A percentile compares a stretch with the other conserved stretches of the same genome.
Conservation (phyloP, 805 yeast species). For the Monosporozyma aerobia region DNA sequence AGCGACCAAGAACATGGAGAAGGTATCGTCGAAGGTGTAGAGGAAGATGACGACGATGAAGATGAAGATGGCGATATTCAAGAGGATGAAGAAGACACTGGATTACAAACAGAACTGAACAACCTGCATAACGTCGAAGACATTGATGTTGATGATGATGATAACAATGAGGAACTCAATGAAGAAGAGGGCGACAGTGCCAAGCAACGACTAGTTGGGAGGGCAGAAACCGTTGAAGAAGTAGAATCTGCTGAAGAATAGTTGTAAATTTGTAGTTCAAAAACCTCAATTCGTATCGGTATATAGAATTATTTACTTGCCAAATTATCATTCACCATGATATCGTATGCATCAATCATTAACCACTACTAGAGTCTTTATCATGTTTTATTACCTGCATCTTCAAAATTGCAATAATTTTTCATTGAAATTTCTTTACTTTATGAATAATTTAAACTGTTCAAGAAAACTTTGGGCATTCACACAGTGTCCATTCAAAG, state of each 20-base stretch:
- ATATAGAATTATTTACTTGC: background rate
- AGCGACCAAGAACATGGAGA: constrained; percentile 11
- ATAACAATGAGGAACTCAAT: background rate
- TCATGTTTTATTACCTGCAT: background rate
- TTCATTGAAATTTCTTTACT: background rate
- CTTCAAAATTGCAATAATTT: background rate
- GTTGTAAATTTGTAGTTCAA: background rate
- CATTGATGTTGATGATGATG: background rate
- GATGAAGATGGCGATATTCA: constrained; percentile 9
- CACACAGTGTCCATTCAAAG: background rate
- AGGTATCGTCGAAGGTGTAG: constrained; percentile 11
- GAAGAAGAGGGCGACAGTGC: background rate
- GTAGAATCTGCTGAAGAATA: background rate
- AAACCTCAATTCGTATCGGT: background rate
- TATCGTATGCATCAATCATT: background rate
- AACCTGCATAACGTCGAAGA: background rate
- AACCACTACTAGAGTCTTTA: background rate
- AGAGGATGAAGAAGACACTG: constrained; percentile 10
- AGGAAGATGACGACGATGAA: constrained; percentile 11
- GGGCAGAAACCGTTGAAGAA: background rate
- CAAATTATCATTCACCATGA: background rate
- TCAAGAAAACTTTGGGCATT: background rate
- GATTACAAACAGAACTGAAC: background rate
- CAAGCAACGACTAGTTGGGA: background rate
- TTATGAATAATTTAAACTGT: background rate